phyloP scores from a whole-genome alignment of 371 early-diverging fungal genomes.

The Actinomortierella wolfii region DNA sequence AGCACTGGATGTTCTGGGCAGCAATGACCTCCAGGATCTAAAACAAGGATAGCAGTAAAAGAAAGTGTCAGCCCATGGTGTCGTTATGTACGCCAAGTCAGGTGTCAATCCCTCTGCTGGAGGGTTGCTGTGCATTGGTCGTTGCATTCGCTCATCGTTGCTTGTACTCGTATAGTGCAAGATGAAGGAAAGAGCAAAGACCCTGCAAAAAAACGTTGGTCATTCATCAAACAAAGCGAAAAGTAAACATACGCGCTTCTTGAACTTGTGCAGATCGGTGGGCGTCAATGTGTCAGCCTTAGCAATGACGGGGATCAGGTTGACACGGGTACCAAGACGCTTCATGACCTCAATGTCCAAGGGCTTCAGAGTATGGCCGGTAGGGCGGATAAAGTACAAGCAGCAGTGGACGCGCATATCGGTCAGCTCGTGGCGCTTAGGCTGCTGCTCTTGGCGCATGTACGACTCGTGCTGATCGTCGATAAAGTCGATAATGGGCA shows the following conservation, averaged over 20 bases:
- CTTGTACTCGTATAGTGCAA: too few relatives aligned
- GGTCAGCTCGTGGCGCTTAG: constrained; percentile 77
- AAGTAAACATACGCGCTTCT: constrained; percentile 68
- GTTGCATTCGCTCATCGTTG: too few relatives aligned
- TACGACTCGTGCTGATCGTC: constrained; percentile 95
- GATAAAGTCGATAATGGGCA: constrained; percentile 95
- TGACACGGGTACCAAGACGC: constrained; percentile 81
- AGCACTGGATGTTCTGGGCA: constrained; percentile 81
- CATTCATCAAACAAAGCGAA: too few relatives aligned
- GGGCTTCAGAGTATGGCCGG: constrained; percentile 83
- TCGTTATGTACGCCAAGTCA: not conserved
- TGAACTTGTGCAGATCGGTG: constrained; percentile 80
- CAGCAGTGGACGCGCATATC: constrained; percentile 93
- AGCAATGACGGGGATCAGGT: constrained; percentile 92
- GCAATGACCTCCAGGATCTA: constrained; percentile 81
- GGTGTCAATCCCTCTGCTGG: too few relatives aligned
- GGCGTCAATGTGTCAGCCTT: constrained; percentile 94
- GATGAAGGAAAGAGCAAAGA: too few relatives aligned
- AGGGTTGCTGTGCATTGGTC: too few relatives aligned
- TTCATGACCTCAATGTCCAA: constrained; percentile 92
- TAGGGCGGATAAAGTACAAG: constrained; percentile 88
- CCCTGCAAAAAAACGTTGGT: too few relatives aligned
- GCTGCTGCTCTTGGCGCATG: constrained; percentile 84
- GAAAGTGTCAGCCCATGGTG: not conserved
- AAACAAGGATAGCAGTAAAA: constrained; percentile 4